Evolutionary conservation across 306 rosid species (phyloP).

Genomic region (Vicia villosa): DNA sequence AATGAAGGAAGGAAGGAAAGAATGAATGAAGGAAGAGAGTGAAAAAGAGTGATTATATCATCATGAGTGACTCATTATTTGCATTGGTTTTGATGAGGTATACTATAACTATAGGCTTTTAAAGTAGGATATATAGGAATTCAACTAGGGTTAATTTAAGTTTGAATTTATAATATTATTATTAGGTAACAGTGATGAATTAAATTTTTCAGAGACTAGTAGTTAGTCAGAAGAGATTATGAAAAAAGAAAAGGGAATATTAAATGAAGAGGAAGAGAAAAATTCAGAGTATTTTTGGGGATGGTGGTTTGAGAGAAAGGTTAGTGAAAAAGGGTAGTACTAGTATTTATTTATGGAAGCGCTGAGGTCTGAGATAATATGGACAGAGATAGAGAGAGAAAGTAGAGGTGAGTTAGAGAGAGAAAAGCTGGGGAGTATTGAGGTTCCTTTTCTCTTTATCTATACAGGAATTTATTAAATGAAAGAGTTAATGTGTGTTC

Average conservation of each 20-base stretch:
- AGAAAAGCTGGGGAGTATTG: neutral
- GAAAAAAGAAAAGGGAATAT: neutral
- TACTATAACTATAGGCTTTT: constrained; percentile 45
- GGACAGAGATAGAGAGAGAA: constrained; percentile 18
- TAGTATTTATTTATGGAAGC: constrained; percentile 52
- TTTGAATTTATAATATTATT: constrained; percentile 5
- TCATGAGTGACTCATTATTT: constrained; percentile 83
- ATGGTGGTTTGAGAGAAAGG: constrained; percentile 59
- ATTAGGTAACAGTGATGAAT: constrained; percentile 20
- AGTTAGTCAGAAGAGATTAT: constrained; percentile 38
- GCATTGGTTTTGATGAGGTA: constrained; percentile 50
- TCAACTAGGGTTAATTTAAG: constrained; percentile 52
- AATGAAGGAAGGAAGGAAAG: constrained; percentile 19
- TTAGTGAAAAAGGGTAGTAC: constrained; percentile 64
- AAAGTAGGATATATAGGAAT: constrained; percentile 54
- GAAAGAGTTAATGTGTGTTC: neutral
- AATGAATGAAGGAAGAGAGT: neutral
- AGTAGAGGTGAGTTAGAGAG: neutral
- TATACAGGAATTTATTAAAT: constrained; percentile 18
- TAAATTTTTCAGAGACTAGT: constrained; percentile 31
- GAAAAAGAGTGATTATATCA: constrained; percentile 52
- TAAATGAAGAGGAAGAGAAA: constrained; percentile 44
- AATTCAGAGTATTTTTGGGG: constrained; percentile 48
- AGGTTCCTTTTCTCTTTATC: constrained; percentile 32
- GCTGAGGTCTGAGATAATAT: constrained; percentile 37